These are phyloP conservation scores for Chrysoporthe cubensis DNA, from an alignment of 2,329 filamentous ascomycete genomes.

Conservation along the genomic window DNA sequence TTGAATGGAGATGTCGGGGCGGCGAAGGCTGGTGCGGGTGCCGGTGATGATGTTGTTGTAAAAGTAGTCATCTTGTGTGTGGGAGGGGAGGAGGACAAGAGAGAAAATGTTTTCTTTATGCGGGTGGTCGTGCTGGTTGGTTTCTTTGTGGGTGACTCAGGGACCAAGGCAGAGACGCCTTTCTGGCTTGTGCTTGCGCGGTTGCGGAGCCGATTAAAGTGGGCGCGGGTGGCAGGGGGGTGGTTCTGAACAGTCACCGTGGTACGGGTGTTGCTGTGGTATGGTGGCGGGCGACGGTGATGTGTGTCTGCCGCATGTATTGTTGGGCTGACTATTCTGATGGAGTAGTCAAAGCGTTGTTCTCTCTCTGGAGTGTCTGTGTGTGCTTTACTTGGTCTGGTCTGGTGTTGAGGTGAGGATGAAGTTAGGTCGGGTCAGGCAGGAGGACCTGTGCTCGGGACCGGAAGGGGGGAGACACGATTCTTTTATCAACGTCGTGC, in stretches of 20 bases:
- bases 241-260: conserved; percentile 21
- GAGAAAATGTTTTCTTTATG: conserved; percentile 33
- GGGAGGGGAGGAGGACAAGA: neutral
- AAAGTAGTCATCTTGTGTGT: conserved; percentile 39
- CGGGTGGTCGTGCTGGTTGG: conserved; percentile 35
- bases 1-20: conserved; percentile 51
- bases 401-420: conserved; percentile 1
- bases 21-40: conserved; percentile 37
- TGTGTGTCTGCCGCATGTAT: conserved; percentile 2
- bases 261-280: neutral
- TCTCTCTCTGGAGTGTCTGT: neutral
- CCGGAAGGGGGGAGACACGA: conserved; percentile 25
- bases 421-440: neutral
- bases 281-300: neutral
- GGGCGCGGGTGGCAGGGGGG: conserved; percentile 8
- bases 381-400: conserved; percentile 2
- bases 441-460: conserved; percentile 1
- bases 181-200: neutral
- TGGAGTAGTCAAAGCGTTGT: neutral
- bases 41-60: conserved; percentile 20
- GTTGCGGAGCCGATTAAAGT: conserved; percentile 27
- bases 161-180: conserved; percentile 19
- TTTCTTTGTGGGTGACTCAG: conserved; percentile 32
- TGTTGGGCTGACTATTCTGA: conserved; percentile 6
- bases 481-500: conserved; percentile 29